Evolutionary conservation across 768 basidiomycete species (phyloP).

Genomic region (Leccinum disarticulatum): DNA sequence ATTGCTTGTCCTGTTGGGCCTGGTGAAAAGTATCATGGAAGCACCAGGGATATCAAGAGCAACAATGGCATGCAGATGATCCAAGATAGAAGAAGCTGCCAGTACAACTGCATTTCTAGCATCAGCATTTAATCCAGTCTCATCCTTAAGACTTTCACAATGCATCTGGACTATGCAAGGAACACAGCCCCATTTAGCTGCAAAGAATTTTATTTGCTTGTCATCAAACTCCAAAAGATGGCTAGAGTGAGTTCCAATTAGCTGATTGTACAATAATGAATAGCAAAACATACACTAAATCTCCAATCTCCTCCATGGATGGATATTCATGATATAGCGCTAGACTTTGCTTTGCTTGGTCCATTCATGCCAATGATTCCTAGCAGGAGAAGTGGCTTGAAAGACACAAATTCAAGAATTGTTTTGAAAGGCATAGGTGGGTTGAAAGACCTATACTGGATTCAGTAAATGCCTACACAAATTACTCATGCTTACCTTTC

Average conservation of each 20-base stretch:
- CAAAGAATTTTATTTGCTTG: not conserved
- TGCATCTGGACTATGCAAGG: not conserved
- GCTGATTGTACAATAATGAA: not conserved
- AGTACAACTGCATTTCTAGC: not conserved
- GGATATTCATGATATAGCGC: not conserved
- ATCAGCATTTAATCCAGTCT: not conserved
- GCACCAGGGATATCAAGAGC: too few species aligned
- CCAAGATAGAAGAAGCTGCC: too few species aligned
- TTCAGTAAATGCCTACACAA: not conserved
- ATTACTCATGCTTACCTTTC: too few species aligned
- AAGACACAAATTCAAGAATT: not conserved
- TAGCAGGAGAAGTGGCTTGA: not conserved
- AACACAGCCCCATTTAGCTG: not conserved
- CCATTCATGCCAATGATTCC: not conserved
- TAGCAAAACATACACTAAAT: not conserved
- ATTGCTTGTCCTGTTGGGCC: too few species aligned
- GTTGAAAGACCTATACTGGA: not conserved
- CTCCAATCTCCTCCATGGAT: not conserved
- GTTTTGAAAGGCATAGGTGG: not conserved
- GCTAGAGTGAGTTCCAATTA: not conserved
- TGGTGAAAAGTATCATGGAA: too few species aligned
- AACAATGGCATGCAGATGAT: too few species aligned
- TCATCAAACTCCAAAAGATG: not conserved
- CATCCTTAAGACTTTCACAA: not conserved
- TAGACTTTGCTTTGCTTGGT: not conserved